These are phyloP conservation scores for Aspergillus saccharolyticus DNA, from an alignment of 495 filamentous ascomycete genomes.

Conservation along the genomic window DNA sequence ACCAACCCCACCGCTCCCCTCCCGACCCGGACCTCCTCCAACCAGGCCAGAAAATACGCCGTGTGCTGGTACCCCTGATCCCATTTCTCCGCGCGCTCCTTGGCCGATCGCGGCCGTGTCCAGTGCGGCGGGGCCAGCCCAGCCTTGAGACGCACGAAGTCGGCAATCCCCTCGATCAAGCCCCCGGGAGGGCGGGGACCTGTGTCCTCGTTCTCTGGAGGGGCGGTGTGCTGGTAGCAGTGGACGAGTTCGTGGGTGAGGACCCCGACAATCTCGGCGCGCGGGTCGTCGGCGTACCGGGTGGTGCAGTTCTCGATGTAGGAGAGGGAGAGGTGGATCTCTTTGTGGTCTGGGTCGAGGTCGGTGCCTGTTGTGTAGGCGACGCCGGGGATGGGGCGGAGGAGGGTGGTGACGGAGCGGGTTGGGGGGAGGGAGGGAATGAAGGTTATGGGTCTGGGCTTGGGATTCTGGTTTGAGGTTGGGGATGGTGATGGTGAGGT, in stretches of 20 bases:
- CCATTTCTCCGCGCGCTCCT: conserved; percentile 55
- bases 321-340: conserved; percentile 80
- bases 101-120: conserved; percentile 51
- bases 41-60: conserved; percentile 78
- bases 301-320: conserved; percentile 58
- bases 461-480: conserved; percentile 2
- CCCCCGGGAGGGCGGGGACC: conserved; percentile 56
- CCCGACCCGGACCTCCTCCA: conserved; percentile 66
- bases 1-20: conserved; percentile 64
- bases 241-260: conserved; percentile 92
- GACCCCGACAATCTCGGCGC: conserved; percentile 73
- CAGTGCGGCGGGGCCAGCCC: conserved; percentile 79
- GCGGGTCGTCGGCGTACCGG: conserved; percentile 28
- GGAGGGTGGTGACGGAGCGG: conserved; percentile 82
- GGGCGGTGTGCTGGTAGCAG: conserved; percentile 81
- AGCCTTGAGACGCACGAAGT: conserved; percentile 81
- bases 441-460: conserved; percentile 17
- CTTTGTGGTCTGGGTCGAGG: conserved; percentile 85
- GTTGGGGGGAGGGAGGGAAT: conserved; percentile 44
- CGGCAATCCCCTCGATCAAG: conserved; percentile 86
- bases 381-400: conserved; percentile 73
- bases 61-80: conserved; percentile 92
- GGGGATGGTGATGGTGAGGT: conserved; percentile 22
- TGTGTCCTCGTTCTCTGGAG: conserved; percentile 23
- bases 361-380: conserved; percentile 84